phyloP scores from a whole-genome alignment of 805 yeast species.

The Saccharomycopsis lassenensis region DNA sequence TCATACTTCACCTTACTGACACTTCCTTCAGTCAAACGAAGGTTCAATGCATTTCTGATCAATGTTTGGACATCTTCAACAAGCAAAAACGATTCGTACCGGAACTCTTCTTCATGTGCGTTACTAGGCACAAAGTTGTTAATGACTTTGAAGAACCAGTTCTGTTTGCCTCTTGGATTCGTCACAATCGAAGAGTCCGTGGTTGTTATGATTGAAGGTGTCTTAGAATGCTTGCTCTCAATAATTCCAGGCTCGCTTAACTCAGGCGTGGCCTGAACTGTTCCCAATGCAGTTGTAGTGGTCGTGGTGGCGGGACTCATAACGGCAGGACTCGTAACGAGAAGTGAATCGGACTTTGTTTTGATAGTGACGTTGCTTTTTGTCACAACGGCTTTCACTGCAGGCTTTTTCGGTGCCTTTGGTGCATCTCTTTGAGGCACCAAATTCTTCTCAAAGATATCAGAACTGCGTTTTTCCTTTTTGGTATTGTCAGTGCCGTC shows the following conservation, averaged over 20 bases:
- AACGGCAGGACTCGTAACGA: neutral
- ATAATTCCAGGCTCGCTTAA: constrained; percentile 1
- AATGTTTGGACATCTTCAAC: constrained; percentile 20
- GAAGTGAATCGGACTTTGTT: constrained; percentile 18
- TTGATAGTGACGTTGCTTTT: constrained; percentile 21
- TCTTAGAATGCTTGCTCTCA: constrained; percentile 13
- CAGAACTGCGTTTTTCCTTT: neutral
- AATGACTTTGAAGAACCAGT: constrained; percentile 32
- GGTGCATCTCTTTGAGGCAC: constrained; percentile 21
- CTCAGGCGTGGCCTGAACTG: neutral
- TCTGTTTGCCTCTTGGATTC: constrained; percentile 20
- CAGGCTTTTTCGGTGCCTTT: constrained; percentile 20
- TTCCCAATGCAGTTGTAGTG: too few relatives aligned
- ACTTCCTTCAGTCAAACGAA: constrained; percentile 41
- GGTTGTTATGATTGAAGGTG: constrained; percentile 14
- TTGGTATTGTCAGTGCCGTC: too few relatives aligned
- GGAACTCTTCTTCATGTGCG: constrained; percentile 18
- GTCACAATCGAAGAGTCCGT: constrained; percentile 12
- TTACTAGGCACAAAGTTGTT: constrained; percentile 20
- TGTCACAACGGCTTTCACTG: constrained; percentile 26
- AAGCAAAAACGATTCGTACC: constrained; percentile 15
- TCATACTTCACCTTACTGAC: constrained; percentile 32
- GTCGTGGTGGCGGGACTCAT: constrained; percentile 8
- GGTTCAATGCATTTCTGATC: constrained; percentile 30
- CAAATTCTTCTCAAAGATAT: too few relatives aligned